phyloP scores from a whole-genome alignment of 179 eudicot species.

The Nepenthes alata region DNA sequence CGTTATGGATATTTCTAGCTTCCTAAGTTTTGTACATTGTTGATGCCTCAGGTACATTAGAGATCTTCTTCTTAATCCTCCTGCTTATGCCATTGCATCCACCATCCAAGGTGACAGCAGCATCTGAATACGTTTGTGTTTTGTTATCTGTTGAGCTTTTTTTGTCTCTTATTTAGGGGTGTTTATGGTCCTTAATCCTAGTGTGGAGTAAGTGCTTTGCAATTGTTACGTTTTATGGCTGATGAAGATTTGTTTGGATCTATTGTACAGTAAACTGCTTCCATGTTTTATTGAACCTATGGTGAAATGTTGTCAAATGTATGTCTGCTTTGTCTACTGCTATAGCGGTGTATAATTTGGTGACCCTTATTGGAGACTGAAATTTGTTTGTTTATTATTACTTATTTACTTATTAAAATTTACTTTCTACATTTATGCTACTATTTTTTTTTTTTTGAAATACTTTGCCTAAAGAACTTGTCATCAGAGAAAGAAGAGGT shows the following conservation, averaged over 20 bases:
- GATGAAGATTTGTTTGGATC: neutral
- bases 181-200: neutral
- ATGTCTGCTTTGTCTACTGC: too few relatives aligned
- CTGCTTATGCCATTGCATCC: constrained; percentile 68
- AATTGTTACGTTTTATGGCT: neutral
- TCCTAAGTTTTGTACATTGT: constrained; percentile 2
- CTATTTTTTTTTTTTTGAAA: too few relatives aligned
- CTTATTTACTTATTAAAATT: too few relatives aligned
- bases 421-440: too few relatives aligned
- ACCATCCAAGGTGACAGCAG: constrained; percentile 59
- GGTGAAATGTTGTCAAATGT: too few relatives aligned
- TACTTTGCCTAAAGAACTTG: too few relatives aligned
- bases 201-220: constrained; percentile 1
- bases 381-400: too few relatives aligned
- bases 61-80: constrained; percentile 97
- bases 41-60: constrained; percentile 58
- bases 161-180: neutral
- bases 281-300: neutral
- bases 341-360: too few relatives aligned
- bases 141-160: neutral
- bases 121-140: neutral
- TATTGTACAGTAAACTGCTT: neutral
- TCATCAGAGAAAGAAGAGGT: too few relatives aligned
- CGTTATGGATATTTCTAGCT: neutral
- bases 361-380: too few relatives aligned